Conservation (phyloP, 2,329 filamentous ascomycete species). For the Aureobasidium sp. region DNA sequence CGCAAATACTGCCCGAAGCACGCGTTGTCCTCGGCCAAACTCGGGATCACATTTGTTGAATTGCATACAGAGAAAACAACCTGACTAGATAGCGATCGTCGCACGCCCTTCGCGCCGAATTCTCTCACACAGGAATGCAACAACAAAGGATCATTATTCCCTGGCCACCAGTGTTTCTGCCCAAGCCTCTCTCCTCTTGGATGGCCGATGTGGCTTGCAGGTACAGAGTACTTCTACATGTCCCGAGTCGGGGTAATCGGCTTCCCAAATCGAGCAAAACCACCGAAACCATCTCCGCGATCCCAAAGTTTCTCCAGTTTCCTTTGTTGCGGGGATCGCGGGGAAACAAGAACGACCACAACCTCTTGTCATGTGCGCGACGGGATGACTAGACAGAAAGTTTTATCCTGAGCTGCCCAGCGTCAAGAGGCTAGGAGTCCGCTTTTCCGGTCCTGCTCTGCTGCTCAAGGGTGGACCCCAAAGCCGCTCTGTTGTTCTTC, state of each 20-base stretch:
- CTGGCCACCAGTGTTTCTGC: background rate
- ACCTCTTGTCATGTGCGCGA: constrained; percentile 1
- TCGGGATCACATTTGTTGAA: background rate
- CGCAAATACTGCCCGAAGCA: constrained; percentile 1
- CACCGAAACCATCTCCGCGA: background rate
- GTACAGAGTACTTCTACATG: background rate
- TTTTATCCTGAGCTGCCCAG: background rate
- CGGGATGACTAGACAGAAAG: background rate
- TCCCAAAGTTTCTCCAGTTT: background rate
- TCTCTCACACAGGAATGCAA: background rate
- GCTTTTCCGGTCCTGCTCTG: background rate
- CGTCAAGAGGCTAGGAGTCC: background rate
- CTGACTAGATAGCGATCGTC: background rate
- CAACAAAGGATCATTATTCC: background rate
- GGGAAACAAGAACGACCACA: background rate
- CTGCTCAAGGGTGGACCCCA: background rate
- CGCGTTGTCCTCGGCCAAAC: background rate
- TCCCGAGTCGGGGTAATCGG: background rate
- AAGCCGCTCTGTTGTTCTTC: background rate
- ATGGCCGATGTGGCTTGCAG: constrained; percentile 4
- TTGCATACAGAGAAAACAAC: background rate
- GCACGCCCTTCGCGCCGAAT: background rate
- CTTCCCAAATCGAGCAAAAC: background rate
- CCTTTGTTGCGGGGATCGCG: constrained; percentile 9
- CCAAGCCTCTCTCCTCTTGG: background rate